phyloP scores from a whole-genome alignment of 2,329 filamentous ascomycete genomes.

The Penicillium nordicum region DNA sequence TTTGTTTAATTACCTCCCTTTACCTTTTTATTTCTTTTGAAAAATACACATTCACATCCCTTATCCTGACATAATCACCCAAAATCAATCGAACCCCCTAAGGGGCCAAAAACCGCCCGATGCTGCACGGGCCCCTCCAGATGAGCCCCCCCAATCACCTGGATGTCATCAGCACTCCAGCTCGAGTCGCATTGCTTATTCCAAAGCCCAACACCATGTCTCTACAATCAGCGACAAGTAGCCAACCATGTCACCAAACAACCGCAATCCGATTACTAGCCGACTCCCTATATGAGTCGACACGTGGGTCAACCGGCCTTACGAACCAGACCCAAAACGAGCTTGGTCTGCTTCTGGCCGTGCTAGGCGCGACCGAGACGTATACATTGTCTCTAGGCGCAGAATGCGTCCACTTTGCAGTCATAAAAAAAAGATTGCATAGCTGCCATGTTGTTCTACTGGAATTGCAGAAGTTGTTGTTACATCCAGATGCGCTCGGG shows the following conservation, averaged over 20 bases:
- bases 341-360: conserved; percentile 10
- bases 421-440: too few species aligned
- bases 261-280: conserved; percentile 11
- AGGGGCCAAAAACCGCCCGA: neutral
- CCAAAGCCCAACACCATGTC: neutral
- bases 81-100: neutral
- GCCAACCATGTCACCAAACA: conserved; percentile 1
- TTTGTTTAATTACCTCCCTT: neutral
- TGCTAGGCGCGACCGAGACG: conserved; percentile 3
- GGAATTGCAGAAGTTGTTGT: too few species aligned
- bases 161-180: neutral
- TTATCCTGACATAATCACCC: neutral
- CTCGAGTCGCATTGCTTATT: neutral
- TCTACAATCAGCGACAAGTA: neutral
- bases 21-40: neutral
- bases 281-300: conserved; percentile 14
- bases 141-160: neutral
- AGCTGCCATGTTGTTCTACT: too few species aligned
- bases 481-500: too few species aligned
- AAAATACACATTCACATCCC: neutral
- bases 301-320: conserved; percentile 6
- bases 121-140: too few species aligned
- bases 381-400: neutral
- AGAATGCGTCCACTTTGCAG: too few species aligned
- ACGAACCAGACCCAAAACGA: conserved; percentile 15